Conservation (phyloP, 169 alveolate genomes). For the Ichthyophthirius multifiliis region DNA sequence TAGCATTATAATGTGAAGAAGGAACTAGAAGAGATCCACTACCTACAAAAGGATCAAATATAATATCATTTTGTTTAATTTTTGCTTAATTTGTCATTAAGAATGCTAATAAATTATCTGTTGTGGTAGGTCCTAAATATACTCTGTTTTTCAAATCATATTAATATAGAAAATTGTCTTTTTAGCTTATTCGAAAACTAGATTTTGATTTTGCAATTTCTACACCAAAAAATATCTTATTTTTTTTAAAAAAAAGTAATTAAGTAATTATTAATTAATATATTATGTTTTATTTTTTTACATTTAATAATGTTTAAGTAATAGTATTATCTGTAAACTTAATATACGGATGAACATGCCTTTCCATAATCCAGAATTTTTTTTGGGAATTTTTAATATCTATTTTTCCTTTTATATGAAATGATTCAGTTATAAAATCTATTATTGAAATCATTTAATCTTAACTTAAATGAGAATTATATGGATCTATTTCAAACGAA, state of each 20-base stretch:
- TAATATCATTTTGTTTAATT: constrained; percentile 75
- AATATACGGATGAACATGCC: constrained; percentile 1
- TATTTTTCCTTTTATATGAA: constrained; percentile 40
- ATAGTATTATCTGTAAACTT: no score
- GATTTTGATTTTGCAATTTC: constrained; percentile 46
- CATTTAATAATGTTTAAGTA: no score
- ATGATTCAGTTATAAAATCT: constrained; percentile 25
- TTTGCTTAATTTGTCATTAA: constrained; percentile 92
- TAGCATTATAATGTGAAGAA: constrained; percentile 88
- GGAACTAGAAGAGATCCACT: constrained; percentile 94
- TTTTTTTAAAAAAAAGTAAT: no score
- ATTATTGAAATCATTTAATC: constrained; percentile 13
- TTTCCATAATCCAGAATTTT: constrained; percentile 17
- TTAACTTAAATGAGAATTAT: constrained; percentile 27
- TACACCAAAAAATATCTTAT: constrained; percentile 44
- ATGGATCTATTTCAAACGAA: constrained; percentile 33
- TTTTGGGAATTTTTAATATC: constrained; percentile 41
- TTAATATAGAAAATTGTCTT: constrained; percentile 61
- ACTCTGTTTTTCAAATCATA: constrained; percentile 91
- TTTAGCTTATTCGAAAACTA: constrained; percentile 4
- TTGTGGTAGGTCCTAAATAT: constrained; percentile 97
- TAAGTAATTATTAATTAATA: no score
- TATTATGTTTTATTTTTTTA: no score
- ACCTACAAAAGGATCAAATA: constrained; percentile 97
- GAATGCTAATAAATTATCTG: constrained; percentile 94